phyloP scores from a whole-genome alignment of 768 basidiomycete species.

The Pulveroboletus sp. region DNA sequence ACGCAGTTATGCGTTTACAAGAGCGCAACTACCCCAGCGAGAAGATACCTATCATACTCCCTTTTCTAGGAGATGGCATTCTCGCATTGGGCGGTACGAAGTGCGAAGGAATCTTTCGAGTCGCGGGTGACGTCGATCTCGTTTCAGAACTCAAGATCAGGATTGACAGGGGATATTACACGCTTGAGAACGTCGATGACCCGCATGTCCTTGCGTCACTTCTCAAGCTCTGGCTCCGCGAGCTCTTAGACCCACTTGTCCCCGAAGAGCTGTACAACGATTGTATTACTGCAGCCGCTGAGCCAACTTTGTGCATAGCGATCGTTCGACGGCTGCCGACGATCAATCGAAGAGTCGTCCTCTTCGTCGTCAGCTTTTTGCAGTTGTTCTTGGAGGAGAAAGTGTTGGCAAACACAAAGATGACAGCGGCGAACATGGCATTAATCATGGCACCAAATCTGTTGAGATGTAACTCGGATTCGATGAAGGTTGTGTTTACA shows the following conservation, averaged over 20 bases:
- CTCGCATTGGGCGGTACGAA: conserved; percentile 82
- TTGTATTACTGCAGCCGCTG: conserved; percentile 65
- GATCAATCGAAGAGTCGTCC: conserved; percentile 78
- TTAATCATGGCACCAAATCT: conserved; percentile 92
- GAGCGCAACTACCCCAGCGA: conserved; percentile 80
- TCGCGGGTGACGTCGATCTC: conserved; percentile 85
- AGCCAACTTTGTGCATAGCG: conserved; percentile 63
- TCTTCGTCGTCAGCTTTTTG: conserved; percentile 87
- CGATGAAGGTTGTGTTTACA: conserved; percentile 85
- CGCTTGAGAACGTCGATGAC: conserved; percentile 83
- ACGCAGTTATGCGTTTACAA: conserved; percentile 78
- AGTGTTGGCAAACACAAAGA: conserved; percentile 71
- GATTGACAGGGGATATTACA: conserved; percentile 89
- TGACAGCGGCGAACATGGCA: conserved; percentile 86
- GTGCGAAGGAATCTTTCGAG: conserved; percentile 88
- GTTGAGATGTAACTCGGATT: conserved; percentile 79
- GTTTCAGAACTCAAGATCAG: conserved; percentile 85
- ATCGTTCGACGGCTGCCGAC: conserved; percentile 78
- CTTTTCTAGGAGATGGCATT: conserved; percentile 90
- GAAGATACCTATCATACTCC: conserved; percentile 87
- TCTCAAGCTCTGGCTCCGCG: conserved; percentile 90
- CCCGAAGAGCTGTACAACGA: conserved; percentile 91
- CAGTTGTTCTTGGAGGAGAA: conserved; percentile 83
- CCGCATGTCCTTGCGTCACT: conserved; percentile 86
- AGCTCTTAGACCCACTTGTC: conserved; percentile 87